Base-by-base conservation (phyloP, 768 basidiomycete genomes). In the Stropharia rugosoannulata region DNA sequence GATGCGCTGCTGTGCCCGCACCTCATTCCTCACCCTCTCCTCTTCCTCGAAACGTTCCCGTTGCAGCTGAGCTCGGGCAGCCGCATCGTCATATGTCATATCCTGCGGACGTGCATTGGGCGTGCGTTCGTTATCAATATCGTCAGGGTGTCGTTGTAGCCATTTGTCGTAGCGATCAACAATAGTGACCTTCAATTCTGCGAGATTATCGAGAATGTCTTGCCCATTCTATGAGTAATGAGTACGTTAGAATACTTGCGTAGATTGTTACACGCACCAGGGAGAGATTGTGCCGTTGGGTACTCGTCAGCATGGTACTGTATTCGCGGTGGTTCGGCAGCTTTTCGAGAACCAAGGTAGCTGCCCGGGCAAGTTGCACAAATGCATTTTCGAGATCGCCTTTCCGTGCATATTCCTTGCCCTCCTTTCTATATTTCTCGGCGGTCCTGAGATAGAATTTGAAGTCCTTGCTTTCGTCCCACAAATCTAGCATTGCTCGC, bases 321-420 rank as follows among this genome's bases (percentile, higher is more conserved):
- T 87, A 93, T 42, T 90, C 85, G 51, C 77, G 73, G 71, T 93
- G 91, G 1, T 74, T 72, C 0, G 90, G 90, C n/a, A 93, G 73
- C 60, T 82, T 86, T 73, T 93, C 89, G 10, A 90, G 80, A 5
- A 91, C 87, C 55, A 93, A 73, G 1, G 87, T 90, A 0, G 89
- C 89, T 8, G 90, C 87, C 57, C 77, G 82, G 2, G 90, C 90
- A 48, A 81, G 83, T 58, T 83, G 77, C 15, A 92, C 75, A 67
- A 91, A 93, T 1, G 86, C 87, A n/a, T 69, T 73, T 66, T 92
- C 87, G 46, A 85, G 72, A 66, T 93, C 84, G 1, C 80, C 79
- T 16, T 73, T 70, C 36, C 77, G 74, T 1, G 70, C 69, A 61
- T 71, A 72, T 19, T 71, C 71, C 58, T 79, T 81, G 27, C 80